Evolutionary conservation across 805 yeast genomes (phyloP), one percentile per base, ranked within the genome.

Genomic region (Candida tibetensis): DNA sequence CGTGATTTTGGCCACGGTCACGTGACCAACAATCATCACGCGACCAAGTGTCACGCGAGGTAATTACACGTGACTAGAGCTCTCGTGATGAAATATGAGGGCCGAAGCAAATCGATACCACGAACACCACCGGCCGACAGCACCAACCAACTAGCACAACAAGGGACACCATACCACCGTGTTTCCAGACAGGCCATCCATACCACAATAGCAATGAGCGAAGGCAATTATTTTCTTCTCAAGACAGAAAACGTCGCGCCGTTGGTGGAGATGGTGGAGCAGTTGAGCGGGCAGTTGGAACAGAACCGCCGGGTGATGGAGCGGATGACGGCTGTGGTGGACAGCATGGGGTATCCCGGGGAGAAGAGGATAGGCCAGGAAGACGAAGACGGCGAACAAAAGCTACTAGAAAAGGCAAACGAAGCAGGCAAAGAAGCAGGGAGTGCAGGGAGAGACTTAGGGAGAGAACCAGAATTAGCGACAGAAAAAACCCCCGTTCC

Each of bases 221-320:
- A n/a, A 5, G 25, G 32, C 29, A 26, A 28, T 36, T 32, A 37
- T 34, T 54, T 50, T 37, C 43, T 49, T 17, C 49, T 58, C 13
- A 55, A 55, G 23, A 58, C 61, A 8, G 72, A 67, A 37, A 63
- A 58, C 40, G 51, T 58, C 32, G 54, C 56, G 32, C 67, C 69
- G 3, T 47, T 66, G 12, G 17, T 51, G 2, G 54, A 45, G 1
- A 39, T 59, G 3, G 44, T 62, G 1, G 47, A 48, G 10, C 48
- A 52, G 18, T 43, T 64, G n/a, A 41, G 47, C 7, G 3, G 30
- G 1, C 51, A 51, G 29, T 46, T 67, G 4, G 44, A 43, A 14
- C 42, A 51, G 32, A 66, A 64, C 44, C 61, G 55, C 13, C 33
- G 19, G 5, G 40, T 48, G 12, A 47, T 65, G 13, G 52, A 46